Conservation (phyloP, 1,284 basidiomycete genomes). For the Sporisorium exsertum region DNA sequence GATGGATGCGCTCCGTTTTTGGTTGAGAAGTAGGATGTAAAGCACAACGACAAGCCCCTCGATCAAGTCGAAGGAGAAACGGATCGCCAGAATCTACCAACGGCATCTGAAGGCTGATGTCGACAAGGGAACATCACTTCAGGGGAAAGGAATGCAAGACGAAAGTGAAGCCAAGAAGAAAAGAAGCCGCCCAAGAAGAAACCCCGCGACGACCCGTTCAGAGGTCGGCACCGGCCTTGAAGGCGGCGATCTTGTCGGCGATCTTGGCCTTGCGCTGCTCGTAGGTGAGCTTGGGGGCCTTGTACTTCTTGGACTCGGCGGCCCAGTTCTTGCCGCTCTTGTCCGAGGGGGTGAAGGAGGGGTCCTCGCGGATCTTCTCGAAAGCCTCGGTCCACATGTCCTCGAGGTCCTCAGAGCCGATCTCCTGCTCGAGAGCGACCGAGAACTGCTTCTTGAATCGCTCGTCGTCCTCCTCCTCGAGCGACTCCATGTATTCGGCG, state of each 20-base stretch:
- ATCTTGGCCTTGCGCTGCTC: conserved; percentile 74
- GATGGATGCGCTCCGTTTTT: neutral
- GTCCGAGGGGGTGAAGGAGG: conserved; percentile 88
- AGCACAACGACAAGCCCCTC: neutral
- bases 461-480: conserved; percentile 99
- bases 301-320: conserved; percentile 83
- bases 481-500: conserved; percentile 98
- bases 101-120: neutral
- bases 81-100: conserved; percentile 9
- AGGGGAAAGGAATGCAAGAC: conserved; percentile 4
- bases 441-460: conserved; percentile 99
- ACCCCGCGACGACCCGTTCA: conserved; percentile 4
- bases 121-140: neutral
- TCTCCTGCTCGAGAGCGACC: conserved; percentile 91
- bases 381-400: conserved; percentile 89
- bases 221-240: conserved; percentile 56
- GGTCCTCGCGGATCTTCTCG: conserved; percentile 91
- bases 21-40: too few relatives aligned
- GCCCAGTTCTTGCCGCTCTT: conserved; percentile 89
- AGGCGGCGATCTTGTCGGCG: conserved; percentile 64
- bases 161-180: conserved; percentile 24
- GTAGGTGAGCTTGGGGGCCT: conserved; percentile 78
- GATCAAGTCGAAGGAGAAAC: neutral
- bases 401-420: conserved; percentile 97
- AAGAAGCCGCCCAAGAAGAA: neutral